These are phyloP conservation scores for Agrocybe praecox DNA, from an alignment of 768 basidiomycete species.

Conservation along the genomic window DNA sequence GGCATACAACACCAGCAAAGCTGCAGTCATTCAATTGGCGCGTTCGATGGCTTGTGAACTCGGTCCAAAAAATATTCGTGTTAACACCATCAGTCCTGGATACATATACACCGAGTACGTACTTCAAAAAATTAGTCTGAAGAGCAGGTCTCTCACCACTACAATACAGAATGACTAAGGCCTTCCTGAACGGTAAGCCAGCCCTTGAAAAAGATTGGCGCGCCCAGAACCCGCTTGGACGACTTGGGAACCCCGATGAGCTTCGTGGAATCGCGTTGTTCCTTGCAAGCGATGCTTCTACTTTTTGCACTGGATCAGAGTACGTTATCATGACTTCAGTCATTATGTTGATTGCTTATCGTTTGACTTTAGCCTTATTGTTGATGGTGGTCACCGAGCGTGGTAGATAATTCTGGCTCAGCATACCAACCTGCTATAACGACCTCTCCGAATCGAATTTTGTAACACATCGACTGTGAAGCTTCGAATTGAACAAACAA, in stretches of 20 bases:
- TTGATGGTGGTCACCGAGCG: constrained; percentile 28
- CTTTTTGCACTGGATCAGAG: no score
- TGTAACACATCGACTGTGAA: no score
- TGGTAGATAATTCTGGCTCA: constrained; percentile 22
- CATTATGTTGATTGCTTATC: no score
- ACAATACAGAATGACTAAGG: constrained; percentile 25
- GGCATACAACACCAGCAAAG: constrained; percentile 75
- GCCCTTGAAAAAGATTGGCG: constrained; percentile 59
- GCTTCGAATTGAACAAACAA: no score
- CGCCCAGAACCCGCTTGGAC: constrained; percentile 60
- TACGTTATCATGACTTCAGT: no score
- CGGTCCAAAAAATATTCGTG: constrained; percentile 63
- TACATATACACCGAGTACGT: constrained; percentile 66
- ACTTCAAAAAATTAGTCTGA: background rate
- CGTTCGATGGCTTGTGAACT: constrained; percentile 80
- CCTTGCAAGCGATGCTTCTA: constrained; percentile 62
- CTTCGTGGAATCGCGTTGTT: constrained; percentile 66
- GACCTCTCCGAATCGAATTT: no score
- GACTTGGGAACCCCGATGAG: constrained; percentile 70
- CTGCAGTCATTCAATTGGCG: constrained; percentile 79
- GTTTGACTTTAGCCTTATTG: constrained; percentile 18
- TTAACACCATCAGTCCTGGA: constrained; percentile 74
- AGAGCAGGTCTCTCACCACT: no score
- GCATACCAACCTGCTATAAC: no score
- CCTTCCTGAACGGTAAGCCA: constrained; percentile 46